Evolutionary conservation across 2,329 filamentous ascomycete genomes (phyloP).

Genomic region (Cercospora nicotianae): DNA sequence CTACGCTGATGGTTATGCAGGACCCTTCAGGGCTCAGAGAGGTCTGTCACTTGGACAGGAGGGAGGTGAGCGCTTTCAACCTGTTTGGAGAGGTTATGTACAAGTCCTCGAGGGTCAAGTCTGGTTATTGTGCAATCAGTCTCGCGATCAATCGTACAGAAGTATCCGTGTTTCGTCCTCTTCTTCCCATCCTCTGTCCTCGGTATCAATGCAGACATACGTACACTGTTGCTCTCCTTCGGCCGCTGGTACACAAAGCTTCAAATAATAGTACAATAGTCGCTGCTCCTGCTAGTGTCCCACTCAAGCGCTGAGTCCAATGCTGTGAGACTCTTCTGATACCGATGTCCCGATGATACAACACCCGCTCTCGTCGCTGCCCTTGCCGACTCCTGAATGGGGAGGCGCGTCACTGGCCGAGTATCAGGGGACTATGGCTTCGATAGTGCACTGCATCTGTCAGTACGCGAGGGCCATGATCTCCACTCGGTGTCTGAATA

Average conservation of each 20-base stretch:
- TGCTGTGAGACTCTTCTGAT: neutral
- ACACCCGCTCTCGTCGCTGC: neutral
- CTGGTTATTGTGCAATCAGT: constrained; percentile 30
- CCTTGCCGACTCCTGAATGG: constrained; percentile 2
- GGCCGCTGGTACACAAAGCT: neutral
- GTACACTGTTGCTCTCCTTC: constrained; percentile 21
- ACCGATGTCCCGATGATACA: constrained; percentile 5
- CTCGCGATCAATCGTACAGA: constrained; percentile 17
- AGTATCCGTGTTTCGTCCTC: constrained; percentile 3
- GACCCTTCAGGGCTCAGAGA: neutral
- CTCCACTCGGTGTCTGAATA: neutral
- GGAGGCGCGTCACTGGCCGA: neutral
- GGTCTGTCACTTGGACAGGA: constrained; percentile 2
- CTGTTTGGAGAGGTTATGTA: constrained; percentile 26
- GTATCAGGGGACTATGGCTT: neutral
- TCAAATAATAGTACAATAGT: constrained; percentile 8
- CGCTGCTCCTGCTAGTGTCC: neutral
- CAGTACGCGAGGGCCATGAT: neutral
- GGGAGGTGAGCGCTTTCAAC: constrained; percentile 2
- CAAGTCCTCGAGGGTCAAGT: constrained; percentile 26
- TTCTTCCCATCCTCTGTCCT: constrained; percentile 8
- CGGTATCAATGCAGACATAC: constrained; percentile 27
- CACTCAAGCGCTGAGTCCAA: neutral
- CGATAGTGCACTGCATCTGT: neutral
- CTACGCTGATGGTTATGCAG: constrained; percentile 14